A percentile compares a stretch with the other conserved stretches of the same genome.
Conservation (phyloP, 139 green algal genomes). For the Tetraselmis striata region DNA sequence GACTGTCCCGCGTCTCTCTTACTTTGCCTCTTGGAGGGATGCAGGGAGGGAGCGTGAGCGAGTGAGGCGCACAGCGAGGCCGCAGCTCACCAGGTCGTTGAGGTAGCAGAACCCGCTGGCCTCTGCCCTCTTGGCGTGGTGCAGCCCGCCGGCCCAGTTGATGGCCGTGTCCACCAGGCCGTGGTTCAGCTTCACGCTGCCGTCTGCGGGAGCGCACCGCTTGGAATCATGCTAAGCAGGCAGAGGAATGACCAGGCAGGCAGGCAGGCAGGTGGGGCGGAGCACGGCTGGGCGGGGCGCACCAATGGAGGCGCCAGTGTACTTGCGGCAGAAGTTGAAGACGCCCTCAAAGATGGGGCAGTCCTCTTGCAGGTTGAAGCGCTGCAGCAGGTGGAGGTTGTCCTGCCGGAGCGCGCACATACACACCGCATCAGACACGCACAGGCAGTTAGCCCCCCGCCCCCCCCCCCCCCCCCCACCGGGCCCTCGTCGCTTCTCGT, state of each 20-base stretch:
- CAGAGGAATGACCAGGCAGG: no score
- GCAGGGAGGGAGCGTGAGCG: no score
- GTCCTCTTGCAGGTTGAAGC: slow-evolving; percentile 84
- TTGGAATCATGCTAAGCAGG: no score
- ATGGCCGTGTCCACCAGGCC: slow-evolving; percentile 84
- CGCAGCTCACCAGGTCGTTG: slow-evolving; percentile 77
- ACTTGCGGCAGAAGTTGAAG: slow-evolving; percentile 76
- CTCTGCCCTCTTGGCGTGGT: slow-evolving; percentile 95
- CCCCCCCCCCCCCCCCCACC: no score
- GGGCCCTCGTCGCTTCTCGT: no score
- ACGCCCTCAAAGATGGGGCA: slow-evolving; percentile 84
- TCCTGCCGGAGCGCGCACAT: not conserved
- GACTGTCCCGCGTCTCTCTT: no score
- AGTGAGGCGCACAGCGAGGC: not conserved
- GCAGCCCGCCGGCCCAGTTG: slow-evolving; percentile 95
- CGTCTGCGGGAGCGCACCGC: no score
- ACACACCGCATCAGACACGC: no score
- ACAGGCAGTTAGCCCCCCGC: no score
- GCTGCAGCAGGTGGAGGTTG: slow-evolving; percentile 37
- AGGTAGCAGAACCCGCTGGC: slow-evolving; percentile 93
- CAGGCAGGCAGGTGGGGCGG: not conserved
- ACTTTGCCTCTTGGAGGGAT: no score
- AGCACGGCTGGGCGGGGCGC: slow-evolving; percentile 3
- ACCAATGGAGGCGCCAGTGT: slow-evolving; percentile 77
- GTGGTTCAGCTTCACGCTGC: slow-evolving; percentile 77